Evolutionary conservation across 1,139 yeast species (phyloP).

Genomic region (Kodamaea anthophila): DNA sequence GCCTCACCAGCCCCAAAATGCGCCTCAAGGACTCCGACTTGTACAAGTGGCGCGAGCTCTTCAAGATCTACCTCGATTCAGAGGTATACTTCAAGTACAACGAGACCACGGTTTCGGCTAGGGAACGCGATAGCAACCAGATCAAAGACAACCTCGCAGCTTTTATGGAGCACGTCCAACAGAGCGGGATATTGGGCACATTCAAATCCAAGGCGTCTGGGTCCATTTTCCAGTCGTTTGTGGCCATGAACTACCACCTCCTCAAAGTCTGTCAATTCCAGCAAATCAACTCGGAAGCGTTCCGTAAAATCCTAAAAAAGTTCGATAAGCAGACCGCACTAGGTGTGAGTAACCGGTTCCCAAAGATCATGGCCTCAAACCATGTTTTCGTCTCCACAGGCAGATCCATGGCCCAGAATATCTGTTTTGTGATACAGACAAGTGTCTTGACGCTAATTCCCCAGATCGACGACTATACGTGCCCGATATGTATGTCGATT

Average conservation of each 20-base stretch:
- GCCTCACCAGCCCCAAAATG: slow-evolving; percentile 32
- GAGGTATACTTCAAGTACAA: slow-evolving; percentile 59
- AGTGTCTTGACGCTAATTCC: slow-evolving; percentile 55
- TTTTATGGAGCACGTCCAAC: slow-evolving; percentile 41
- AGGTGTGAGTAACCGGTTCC: slow-evolving; percentile 42
- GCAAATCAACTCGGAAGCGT: slow-evolving; percentile 56
- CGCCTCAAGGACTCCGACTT: slow-evolving; percentile 44
- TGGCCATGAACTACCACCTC: slow-evolving; percentile 47
- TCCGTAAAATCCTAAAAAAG: slow-evolving; percentile 62
- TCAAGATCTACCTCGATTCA: slow-evolving; percentile 57
- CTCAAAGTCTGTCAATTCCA: slow-evolving; percentile 58
- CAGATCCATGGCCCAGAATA: slow-evolving; percentile 47
- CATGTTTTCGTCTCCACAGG: slow-evolving; percentile 39
- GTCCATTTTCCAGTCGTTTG: slow-evolving; percentile 44
- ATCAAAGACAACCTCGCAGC: slow-evolving; percentile 34
- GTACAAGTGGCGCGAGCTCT: slow-evolving; percentile 67
- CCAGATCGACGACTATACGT: slow-evolving; percentile 66
- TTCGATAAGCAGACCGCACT: slow-evolving; percentile 68
- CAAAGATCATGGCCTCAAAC: slow-evolving; percentile 39
- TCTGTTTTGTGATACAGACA: slow-evolving; percentile 51
- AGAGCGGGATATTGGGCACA: slow-evolving; percentile 31
- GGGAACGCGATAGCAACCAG: slow-evolving; percentile 33
- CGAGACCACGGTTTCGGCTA: slow-evolving; percentile 35
- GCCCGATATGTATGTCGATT: slow-evolving; percentile 65
- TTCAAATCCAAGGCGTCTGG: slow-evolving; percentile 47